Evolutionary conservation across 352 stramenopile species (phyloP).

Genomic region (Phytophthora ramorum): DNA sequence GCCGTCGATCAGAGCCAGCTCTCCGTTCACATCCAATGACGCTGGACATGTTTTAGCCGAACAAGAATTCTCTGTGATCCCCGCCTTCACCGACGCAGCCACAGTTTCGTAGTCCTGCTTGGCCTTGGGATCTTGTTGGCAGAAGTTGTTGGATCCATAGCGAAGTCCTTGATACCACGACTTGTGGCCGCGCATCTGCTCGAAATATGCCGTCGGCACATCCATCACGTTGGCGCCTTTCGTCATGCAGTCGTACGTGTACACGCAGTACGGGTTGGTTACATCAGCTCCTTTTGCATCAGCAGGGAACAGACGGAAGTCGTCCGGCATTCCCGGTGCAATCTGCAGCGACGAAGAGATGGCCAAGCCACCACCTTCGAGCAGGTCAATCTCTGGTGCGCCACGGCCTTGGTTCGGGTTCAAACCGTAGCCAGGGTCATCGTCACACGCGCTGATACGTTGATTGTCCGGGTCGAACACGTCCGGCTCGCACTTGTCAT

Average conservation of each 20-base stretch:
- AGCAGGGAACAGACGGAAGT: constrained; percentile 66
- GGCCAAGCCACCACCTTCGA: constrained; percentile 84
- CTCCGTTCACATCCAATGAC: constrained; percentile 53
- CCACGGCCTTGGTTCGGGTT: constrained; percentile 84
- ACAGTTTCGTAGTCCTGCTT: constrained; percentile 47
- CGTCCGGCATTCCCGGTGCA: constrained; percentile 63
- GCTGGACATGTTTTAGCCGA: constrained; percentile 41
- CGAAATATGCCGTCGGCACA: constrained; percentile 48
- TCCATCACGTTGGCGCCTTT: constrained; percentile 59
- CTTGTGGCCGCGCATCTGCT: constrained; percentile 50
- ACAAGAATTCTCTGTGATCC: constrained; percentile 53
- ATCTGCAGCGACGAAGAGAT: constrained; percentile 94
- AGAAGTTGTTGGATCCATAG: constrained; percentile 57
- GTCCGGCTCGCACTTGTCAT: constrained; percentile 86
- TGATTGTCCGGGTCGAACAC: constrained; percentile 49
- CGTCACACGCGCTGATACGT: constrained; percentile 82
- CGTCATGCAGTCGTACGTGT: constrained; percentile 57
- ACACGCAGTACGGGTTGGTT: constrained; percentile 54
- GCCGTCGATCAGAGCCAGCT: constrained; percentile 45
- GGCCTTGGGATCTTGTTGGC: constrained; percentile 16
- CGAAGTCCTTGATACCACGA: constrained; percentile 68
- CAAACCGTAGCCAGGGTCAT: constrained; percentile 89
- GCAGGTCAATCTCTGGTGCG: constrained; percentile 94
- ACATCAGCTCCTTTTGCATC: constrained; percentile 26
- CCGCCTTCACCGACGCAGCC: constrained; percentile 28